These are phyloP conservation scores for Aspergillus sp. DNA, from an alignment of 2,329 filamentous ascomycete genomes.

Conservation along the genomic window DNA sequence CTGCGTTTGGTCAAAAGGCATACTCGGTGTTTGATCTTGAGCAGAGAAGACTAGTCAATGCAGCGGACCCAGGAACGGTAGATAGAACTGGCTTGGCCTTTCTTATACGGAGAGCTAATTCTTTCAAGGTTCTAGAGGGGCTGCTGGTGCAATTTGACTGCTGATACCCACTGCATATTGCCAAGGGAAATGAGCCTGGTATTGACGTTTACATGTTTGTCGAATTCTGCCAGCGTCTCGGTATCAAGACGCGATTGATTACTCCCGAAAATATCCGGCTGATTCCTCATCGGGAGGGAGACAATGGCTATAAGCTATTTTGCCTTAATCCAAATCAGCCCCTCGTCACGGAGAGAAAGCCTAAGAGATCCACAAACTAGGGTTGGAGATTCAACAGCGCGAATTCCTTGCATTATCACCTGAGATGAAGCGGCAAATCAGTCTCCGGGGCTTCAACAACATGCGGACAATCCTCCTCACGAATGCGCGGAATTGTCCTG, in stretches of 20 bases:
- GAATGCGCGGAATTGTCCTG: conserved; percentile 26
- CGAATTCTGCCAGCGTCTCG: not conserved
- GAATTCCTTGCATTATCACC: conserved; percentile 16
- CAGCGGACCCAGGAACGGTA: conserved; percentile 4
- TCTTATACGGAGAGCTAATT: not conserved
- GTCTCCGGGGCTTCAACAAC: conserved; percentile 22
- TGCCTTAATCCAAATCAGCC: conserved; percentile 2
- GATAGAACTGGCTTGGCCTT: not conserved
- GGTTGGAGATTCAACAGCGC: conserved; percentile 21
- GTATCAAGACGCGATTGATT: not conserved
- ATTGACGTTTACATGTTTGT: not conserved
- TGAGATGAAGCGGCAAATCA: conserved; percentile 20
- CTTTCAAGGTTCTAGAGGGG: not conserved
- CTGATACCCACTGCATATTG: not conserved
- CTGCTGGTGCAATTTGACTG: not conserved
- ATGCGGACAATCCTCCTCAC: conserved; percentile 23
- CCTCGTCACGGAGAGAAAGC: conserved; percentile 5
- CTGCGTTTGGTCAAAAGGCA: not conserved
- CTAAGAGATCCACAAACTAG: conserved; percentile 19
- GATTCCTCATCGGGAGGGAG: not conserved
- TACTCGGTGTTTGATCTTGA: not conserved
- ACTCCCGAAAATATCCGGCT: conserved; percentile 1
- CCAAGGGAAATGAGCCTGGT: not conserved
- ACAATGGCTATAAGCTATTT: conserved; percentile 7
- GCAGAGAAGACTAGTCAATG: not conserved